Percentiles rank a stretch among this genome's conserved stretches.
phyloP scores from a whole-genome alignment of 2,329 filamentous ascomycete genomes.

The Penicillium sp. region DNA sequence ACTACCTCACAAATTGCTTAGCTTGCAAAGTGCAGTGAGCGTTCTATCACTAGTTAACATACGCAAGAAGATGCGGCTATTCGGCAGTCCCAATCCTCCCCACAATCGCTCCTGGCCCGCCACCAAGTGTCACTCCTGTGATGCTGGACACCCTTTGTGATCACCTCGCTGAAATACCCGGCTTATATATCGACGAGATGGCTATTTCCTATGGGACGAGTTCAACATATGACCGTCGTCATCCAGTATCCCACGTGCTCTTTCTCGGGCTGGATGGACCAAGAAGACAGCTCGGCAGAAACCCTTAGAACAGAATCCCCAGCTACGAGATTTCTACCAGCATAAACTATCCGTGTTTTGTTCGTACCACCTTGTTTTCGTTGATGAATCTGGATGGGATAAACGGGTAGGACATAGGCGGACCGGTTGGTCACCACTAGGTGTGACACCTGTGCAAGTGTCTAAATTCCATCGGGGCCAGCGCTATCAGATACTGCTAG shows the following conservation, averaged over 20 bases:
- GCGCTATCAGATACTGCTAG: neutral
- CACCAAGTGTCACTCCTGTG: too few relatives aligned
- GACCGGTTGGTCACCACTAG: neutral
- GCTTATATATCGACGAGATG: too few relatives aligned
- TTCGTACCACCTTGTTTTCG: neutral
- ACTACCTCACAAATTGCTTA: too few relatives aligned
- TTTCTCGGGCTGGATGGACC: neutral
- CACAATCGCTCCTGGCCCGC: too few relatives aligned
- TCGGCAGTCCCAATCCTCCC: too few relatives aligned
- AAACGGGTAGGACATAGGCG: neutral
- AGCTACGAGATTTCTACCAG: neutral
- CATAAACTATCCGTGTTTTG: neutral
- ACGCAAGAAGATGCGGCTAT: too few relatives aligned
- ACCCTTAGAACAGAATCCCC: neutral
- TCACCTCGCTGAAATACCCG: too few relatives aligned
- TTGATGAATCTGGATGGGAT: neutral
- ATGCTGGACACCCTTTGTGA: too few relatives aligned
- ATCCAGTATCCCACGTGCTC: neutral
- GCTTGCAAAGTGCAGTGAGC: too few relatives aligned
- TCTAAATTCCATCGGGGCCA: neutral
- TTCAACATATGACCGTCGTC: too few relatives aligned
- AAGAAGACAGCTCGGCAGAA: neutral
- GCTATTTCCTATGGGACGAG: too few relatives aligned
- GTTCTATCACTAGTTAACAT: too few relatives aligned
- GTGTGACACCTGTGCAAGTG: neutral